phyloP scores from a whole-genome alignment of 345 rosid species.

The Streptanthus diversifolius region DNA sequence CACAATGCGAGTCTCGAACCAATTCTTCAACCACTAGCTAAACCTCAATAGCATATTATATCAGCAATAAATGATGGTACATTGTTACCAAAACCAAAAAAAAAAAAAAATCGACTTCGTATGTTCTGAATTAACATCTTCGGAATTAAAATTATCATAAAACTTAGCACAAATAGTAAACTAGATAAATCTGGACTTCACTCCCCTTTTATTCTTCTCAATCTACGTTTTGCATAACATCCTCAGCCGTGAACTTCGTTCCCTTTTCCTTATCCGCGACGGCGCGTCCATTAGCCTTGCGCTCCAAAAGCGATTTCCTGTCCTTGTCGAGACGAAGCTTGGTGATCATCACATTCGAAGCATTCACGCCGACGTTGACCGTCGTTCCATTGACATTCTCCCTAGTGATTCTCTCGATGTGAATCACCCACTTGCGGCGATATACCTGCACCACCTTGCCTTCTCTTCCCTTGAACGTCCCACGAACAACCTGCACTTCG shows the following conservation, averaged over 20 bases:
- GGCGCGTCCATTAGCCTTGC: slow-evolving; percentile 69
- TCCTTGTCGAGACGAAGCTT: slow-evolving; percentile 74
- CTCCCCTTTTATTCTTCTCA: not conserved
- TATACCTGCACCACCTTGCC: slow-evolving; percentile 71
- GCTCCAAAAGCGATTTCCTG: slow-evolving; percentile 52
- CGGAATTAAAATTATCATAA: not conserved
- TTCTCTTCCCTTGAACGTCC: slow-evolving; percentile 67
- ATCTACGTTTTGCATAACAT: slow-evolving; percentile 66
- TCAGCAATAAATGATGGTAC: not conserved
- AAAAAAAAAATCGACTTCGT: not conserved
- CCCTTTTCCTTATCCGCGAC: slow-evolving; percentile 74
- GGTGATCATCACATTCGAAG: slow-evolving; percentile 58
- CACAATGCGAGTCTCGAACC: not conserved
- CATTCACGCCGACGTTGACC: slow-evolving; percentile 61
- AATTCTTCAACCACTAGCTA: not conserved
- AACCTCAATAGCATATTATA: not conserved
- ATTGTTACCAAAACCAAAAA: not conserved
- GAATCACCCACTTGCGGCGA: slow-evolving; percentile 72
- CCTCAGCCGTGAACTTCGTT: slow-evolving; percentile 57
- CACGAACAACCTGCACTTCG: slow-evolving; percentile 64
- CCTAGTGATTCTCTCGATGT: slow-evolving; percentile 65
- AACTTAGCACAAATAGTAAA: not conserved
- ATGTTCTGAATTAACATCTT: not conserved
- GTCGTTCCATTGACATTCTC: slow-evolving; percentile 75
- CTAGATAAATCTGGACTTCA: not conserved